Evolutionary conservation across 2,329 filamentous ascomycete genomes (phyloP).

Genomic region (Epicoccum nigrum): DNA sequence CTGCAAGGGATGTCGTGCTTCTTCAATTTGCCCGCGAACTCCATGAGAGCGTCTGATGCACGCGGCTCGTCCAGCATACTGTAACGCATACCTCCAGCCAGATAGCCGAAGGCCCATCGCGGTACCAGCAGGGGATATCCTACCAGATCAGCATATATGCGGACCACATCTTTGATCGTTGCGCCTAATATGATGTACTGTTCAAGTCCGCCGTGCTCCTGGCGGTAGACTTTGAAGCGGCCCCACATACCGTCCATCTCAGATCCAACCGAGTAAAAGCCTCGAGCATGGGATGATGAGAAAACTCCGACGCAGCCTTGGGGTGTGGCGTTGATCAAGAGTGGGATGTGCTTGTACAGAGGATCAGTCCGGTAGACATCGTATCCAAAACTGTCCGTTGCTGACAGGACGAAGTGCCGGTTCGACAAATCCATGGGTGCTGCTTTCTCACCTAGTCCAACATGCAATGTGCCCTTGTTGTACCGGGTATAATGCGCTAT

Average conservation of each 20-base stretch:
- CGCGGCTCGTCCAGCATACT: conserved; percentile 63
- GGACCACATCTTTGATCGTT: conserved; percentile 70
- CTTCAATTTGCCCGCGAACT: conserved; percentile 66
- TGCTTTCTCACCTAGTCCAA: conserved; percentile 74
- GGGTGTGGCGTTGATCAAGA: conserved; percentile 71
- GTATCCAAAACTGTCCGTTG: conserved; percentile 76
- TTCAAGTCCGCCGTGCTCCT: conserved; percentile 74
- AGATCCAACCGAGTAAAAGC: conserved; percentile 69
- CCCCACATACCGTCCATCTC: conserved; percentile 81
- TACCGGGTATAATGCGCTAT: conserved; percentile 70
- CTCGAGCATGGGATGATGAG: conserved; percentile 69
- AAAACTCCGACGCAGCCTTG: conserved; percentile 70
- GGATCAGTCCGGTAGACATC: conserved; percentile 74
- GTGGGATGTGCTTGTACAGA: conserved; percentile 76
- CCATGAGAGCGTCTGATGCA: conserved; percentile 63
- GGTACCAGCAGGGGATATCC: conserved; percentile 72
- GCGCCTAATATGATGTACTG: conserved; percentile 72
- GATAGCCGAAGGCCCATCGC: conserved; percentile 74
- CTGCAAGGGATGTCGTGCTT: conserved; percentile 72
- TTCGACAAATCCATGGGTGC: conserved; percentile 75
- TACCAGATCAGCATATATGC: conserved; percentile 69
- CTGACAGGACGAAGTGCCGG: conserved; percentile 69
- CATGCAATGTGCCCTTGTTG: conserved; percentile 67
- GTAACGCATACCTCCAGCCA: conserved; percentile 71
- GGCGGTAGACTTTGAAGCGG: conserved; percentile 74